A percentile compares a stretch with the other conserved stretches of the same genome.
These are phyloP conservation scores for Saccharata proteae DNA, from an alignment of 2,329 filamentous ascomycete species.

Conservation along the genomic window DNA sequence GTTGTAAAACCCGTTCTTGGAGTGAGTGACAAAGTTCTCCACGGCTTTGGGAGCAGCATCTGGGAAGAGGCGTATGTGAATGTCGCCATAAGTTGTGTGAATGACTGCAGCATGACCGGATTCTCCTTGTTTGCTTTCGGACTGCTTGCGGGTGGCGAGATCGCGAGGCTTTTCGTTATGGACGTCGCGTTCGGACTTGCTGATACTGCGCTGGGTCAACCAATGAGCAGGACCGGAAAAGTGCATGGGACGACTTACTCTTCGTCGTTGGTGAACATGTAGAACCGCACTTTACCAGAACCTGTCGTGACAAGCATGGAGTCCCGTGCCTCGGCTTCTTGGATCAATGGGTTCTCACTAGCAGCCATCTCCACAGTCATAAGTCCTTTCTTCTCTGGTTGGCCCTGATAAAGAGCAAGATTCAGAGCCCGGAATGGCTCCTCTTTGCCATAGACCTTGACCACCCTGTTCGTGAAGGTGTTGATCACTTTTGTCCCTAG, in stretches of 20 bases:
- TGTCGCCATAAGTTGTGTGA: constrained; percentile 89
- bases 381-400: constrained; percentile 84
- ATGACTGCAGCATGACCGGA: constrained; percentile 70
- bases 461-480: constrained; percentile 82
- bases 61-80: constrained; percentile 84
- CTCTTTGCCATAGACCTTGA: constrained; percentile 82
- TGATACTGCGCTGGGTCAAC: constrained; percentile 33
- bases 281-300: constrained; percentile 81
- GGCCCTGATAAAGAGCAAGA: constrained; percentile 82
- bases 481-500: constrained; percentile 92
- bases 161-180: constrained; percentile 81
- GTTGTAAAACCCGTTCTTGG: constrained; percentile 88
- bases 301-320: constrained; percentile 79
- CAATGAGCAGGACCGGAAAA: too few relatives aligned
- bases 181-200: constrained; percentile 75
- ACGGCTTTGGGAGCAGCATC: constrained; percentile 88
- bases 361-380: constrained; percentile 97
- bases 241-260: constrained; percentile 31
- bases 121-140: constrained; percentile 51
- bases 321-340: constrained; percentile 82
- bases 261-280: constrained; percentile 91
- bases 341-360: constrained; percentile 80
- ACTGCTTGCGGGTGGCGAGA: constrained; percentile 22
- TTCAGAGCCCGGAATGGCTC: constrained; percentile 78
- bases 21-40: constrained; percentile 93